Conservation (phyloP, 495 filamentous ascomycete genomes). For the Coniosporium apollinis region DNA sequence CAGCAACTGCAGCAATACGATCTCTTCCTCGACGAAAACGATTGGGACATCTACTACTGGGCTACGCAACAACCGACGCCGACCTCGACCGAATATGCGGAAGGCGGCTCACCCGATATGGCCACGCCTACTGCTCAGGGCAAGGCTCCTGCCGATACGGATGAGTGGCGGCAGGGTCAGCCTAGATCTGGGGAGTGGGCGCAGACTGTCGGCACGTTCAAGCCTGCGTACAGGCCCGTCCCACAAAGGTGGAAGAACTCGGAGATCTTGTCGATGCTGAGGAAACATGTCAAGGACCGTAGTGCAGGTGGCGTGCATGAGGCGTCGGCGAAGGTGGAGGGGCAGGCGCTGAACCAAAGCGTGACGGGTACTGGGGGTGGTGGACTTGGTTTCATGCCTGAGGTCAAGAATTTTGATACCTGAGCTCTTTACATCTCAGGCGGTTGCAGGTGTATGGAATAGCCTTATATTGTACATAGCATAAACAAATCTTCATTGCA, state of each 20-base stretch:
- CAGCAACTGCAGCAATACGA: slow-evolving; percentile 74
- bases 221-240: slow-evolving; percentile 83
- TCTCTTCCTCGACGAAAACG: slow-evolving; percentile 91
- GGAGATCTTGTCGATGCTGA: slow-evolving; percentile 57
- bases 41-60: slow-evolving; percentile 99
- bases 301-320: slow-evolving; percentile 19
- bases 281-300: slow-evolving; percentile 51
- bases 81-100: slow-evolving; percentile 25
- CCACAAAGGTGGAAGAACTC: slow-evolving; percentile 69
- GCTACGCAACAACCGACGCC: slow-evolving; percentile 70
- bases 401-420: slow-evolving; percentile 23
- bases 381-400: slow-evolving; percentile 26
- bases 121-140: slow-evolving; percentile 19
- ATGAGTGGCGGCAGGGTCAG: slow-evolving; percentile 16
- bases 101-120: slow-evolving; percentile 18
- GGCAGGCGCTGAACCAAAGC: slow-evolving; percentile 7
- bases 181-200: slow-evolving; percentile 66
- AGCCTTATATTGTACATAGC: no score
- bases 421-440: no score
- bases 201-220: slow-evolving; percentile 87
- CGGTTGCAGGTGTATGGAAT: no score
- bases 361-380: slow-evolving; percentile 12
- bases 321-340: slow-evolving; percentile 6
- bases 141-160: slow-evolving; percentile 5
- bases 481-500: no score